Conservation (phyloP, 2,329 filamentous ascomycete species). For the Phyllosticta citriasiana region DNA sequence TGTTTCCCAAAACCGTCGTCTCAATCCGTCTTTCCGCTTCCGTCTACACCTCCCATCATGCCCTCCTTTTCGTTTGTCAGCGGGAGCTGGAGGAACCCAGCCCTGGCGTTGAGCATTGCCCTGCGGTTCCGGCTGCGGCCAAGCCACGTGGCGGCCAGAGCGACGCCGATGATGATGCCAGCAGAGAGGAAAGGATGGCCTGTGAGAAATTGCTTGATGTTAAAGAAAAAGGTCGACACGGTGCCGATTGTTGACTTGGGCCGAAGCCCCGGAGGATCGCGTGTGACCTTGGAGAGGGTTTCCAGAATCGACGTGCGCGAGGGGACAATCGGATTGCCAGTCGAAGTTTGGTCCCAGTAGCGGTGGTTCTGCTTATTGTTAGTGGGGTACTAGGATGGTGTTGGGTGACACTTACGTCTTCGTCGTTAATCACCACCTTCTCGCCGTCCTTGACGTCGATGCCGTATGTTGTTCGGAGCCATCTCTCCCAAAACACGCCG, state of each 20-base stretch:
- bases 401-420: slow-evolving; percentile 60
- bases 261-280: slow-evolving; percentile 59
- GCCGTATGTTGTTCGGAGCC: slow-evolving; percentile 91
- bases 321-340: slow-evolving; percentile 80
- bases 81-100: slow-evolving; percentile 49
- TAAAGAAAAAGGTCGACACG: slow-evolving; percentile 58
- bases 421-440: slow-evolving; percentile 90
- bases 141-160: slow-evolving; percentile 37
- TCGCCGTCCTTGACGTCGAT: slow-evolving; percentile 80
- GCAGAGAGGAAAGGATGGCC: slow-evolving; percentile 38
- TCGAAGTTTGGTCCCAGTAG: slow-evolving; percentile 90
- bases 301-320: slow-evolving; percentile 86
- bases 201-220: slow-evolving; percentile 29
- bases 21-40: slow-evolving; percentile 20
- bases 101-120: slow-evolving; percentile 27
- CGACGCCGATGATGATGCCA: slow-evolving; percentile 48
- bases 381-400: background rate
- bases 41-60: slow-evolving; percentile 35
- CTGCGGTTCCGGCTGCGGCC: slow-evolving; percentile 24
- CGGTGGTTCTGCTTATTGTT: slow-evolving; percentile 57
- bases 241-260: slow-evolving; percentile 68
- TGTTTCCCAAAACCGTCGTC: background rate
- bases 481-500: slow-evolving; percentile 92
- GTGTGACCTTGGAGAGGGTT: slow-evolving; percentile 63
- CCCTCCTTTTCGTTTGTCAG: slow-evolving; percentile 54